Base-by-base conservation (phyloP, 176 grass and related monocot species). In the Eragrostis curvula region DNA sequence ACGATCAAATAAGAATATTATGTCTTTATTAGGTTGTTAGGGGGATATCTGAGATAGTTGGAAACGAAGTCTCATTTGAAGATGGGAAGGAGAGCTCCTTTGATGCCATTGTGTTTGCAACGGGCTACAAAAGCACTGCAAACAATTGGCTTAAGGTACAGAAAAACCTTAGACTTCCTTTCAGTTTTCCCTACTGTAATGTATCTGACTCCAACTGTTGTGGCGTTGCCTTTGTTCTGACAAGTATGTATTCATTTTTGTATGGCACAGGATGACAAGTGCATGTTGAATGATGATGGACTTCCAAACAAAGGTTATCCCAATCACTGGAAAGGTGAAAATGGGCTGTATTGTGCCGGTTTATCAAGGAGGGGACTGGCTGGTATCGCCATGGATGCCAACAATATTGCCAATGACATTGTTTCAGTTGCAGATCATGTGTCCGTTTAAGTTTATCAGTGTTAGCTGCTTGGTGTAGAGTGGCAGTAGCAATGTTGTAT, bases 261-360 rank as follows among this genome's bases (percentile, higher is more conserved):
- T 56, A 56, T 4, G 56, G 2, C 0, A 24, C 56, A 58, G 56
- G 56, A 58, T n/a, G 23, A 58, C 56, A 58, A 58, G 8, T n/a
- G 23, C 21, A 58, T 58, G 56, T 58, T 58, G 56, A 58, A 62
- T 10, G 13, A 17, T 0, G 59, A 87, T 74, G 85, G 89, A 3
- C 36, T 80, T 17, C 84, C 84, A 1, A 79, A 81, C 42, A 66
- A 84, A n/a, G 50, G 12, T 44, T 82, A 70, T 8, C 85, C 68
- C 1, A 49, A 84, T 15, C 75, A 91, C n/a, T 84, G 89, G 89
- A 91, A 84, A 46, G 80, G 81, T 44, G 79, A 47, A 30, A 57
- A 91, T 65, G 85, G 81, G 1, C 68, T 91, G 12, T 91, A 91
- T 15, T 84, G 41, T 43, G 85, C 47, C 24, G 85, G 85, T 21